Base-by-base conservation (phyloP, 805 yeast genomes). In the Scheffersomyces stipitis region DNA sequence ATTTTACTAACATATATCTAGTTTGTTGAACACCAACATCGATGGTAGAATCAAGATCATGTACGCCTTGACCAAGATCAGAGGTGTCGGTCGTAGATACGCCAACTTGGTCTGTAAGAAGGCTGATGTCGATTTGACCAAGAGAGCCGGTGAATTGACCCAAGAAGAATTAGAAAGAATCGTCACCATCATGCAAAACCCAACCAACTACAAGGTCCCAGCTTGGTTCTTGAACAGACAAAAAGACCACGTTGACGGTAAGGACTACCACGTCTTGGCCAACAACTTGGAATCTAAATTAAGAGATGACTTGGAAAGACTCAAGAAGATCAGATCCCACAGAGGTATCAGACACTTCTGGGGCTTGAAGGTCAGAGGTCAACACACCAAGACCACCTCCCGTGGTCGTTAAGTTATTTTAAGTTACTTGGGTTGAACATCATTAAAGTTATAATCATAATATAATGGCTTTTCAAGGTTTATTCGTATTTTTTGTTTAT, bases 71-170 rank as follows among this genome's bases (percentile, higher is more conserved):
- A 90, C 99, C 83, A 86, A 90, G 78, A 95, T 93, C 74, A 87
- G 96, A 81, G 99, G 99, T 90, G 98, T 93, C 67, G 99, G 99
- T 81, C 95, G 98, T 79, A 93, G 99, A 81, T 95, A 91, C 86
- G 81, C 99, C 76, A 93, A 95, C 90, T 81, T 93, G 80, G 96
- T 93, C 71, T 93, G 98, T 83, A 95, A 95, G 87, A 95, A 91
- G 85, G 99, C 99, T 66, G 99, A 93, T 82, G 95, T 93, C 71
- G 95, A 87, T 74, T 83, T 95, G 76, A 67, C 76, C 76, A 93
- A 93, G 86, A 87, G 99, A 78, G 99, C 99, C 66, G 99, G 99
- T 86, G 99, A 93, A 80, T 88, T 93, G 74, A 90, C 99, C 74
- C 99, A 93, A 76, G 99, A 93, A 85, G 99, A 93, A 81, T 88